These are phyloP conservation scores for Diplodia intermedia DNA, from an alignment of 2,329 filamentous ascomycete species.

Conservation along the genomic window DNA sequence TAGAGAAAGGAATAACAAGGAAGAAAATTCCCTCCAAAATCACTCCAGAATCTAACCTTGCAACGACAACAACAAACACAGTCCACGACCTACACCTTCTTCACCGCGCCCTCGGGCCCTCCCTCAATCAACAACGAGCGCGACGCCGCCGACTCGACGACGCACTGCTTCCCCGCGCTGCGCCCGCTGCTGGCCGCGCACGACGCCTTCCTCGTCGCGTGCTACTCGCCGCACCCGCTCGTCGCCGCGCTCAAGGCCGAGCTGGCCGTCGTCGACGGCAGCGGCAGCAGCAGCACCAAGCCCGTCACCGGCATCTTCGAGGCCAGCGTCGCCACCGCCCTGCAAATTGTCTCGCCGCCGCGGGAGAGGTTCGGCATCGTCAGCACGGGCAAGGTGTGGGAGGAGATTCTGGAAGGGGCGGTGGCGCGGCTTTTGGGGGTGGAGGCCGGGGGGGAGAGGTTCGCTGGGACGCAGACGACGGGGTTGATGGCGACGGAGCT, in stretches of 20 bases:
- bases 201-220: constrained; percentile 84
- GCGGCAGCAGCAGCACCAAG: constrained; percentile 50
- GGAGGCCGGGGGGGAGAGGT: constrained; percentile 51
- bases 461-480: constrained; percentile 82
- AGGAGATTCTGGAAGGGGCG: constrained; percentile 70
- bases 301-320: constrained; percentile 87
- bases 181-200: constrained; percentile 56
- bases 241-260: constrained; percentile 66
- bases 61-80: constrained; percentile 34
- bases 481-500: constrained; percentile 81
- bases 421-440: constrained; percentile 69
- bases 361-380: constrained; percentile 79
- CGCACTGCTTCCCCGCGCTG: constrained; percentile 66
- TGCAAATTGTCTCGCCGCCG: constrained; percentile 60
- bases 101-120: constrained; percentile 71
- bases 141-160: constrained; percentile 69
- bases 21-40: constrained; percentile 47
- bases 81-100: constrained; percentile 62
- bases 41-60: too few species aligned
- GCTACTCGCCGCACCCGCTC: constrained; percentile 84
- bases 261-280: constrained; percentile 45
- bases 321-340: constrained; percentile 71
- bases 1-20: not conserved
- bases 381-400: constrained; percentile 86
- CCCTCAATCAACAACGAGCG: constrained; percentile 78